phyloP scores from a whole-genome alignment of 495 filamentous ascomycete species.

The Hypomontagnella submonticulosa region DNA sequence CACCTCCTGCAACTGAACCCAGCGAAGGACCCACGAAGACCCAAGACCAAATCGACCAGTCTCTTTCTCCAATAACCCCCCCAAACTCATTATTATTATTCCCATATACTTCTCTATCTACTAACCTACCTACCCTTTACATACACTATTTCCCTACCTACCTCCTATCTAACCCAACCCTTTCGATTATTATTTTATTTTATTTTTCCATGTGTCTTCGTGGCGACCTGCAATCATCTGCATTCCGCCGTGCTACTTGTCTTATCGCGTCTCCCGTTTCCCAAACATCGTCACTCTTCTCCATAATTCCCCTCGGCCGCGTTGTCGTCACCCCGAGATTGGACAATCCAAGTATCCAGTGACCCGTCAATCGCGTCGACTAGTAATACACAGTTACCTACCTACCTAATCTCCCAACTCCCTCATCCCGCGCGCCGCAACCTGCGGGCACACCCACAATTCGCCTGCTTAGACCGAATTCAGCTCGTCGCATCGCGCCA shows the following conservation, averaged over 20 bases:
- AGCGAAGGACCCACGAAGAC: not conserved
- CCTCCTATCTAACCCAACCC: conserved; percentile 54
- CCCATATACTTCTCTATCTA: conserved; percentile 37
- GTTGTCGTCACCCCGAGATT: conserved; percentile 56
- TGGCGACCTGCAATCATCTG: conserved; percentile 38
- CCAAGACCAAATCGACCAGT: conserved; percentile 4
- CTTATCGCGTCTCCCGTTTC: conserved; percentile 41
- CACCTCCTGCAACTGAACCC: conserved; percentile 13
- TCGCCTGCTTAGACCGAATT: not conserved
- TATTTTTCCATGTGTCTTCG: conserved; percentile 29
- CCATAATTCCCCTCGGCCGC: conserved; percentile 54
- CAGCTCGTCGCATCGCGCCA: conserved; percentile 30
- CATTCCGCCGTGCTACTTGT: conserved; percentile 39
- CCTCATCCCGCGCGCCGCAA: conserved; percentile 25
- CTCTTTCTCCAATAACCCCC: conserved; percentile 40
- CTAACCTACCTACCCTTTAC: conserved; percentile 32
- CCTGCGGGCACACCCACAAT: conserved; percentile 24
- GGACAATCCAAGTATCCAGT: conserved; percentile 37
- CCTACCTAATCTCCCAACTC: conserved; percentile 25
- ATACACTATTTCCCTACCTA: conserved; percentile 40
- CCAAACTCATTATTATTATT: conserved; percentile 39
- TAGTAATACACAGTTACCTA: conserved; percentile 37
- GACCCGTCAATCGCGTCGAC: conserved; percentile 34
- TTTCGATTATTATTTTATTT: conserved; percentile 34
- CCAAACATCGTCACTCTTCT: conserved; percentile 47